Evolutionary conservation across 192 early-diverging fungal genomes (phyloP), one percentile per base, ranked within the genome.

Genomic region (Coemansia sp.): DNA sequence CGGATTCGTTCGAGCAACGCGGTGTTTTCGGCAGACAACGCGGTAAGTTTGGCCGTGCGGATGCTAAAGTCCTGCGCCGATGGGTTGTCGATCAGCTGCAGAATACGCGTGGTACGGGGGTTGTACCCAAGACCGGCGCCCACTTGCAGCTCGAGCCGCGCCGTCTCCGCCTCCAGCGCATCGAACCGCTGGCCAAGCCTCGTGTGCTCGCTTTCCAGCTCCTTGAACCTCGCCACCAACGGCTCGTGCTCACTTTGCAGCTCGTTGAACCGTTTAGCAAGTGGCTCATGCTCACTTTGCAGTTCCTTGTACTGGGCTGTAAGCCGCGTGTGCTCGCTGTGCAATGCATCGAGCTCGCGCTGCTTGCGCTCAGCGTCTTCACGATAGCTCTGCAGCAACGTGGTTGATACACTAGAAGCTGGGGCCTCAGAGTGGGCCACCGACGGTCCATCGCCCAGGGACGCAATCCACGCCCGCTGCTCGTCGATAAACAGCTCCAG

Each of bases 71-170:
- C 88, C 14, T 59, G 70, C 2, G 86, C 69, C 12, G 90, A 86
- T 5, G 91, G 93, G 67, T 92, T 94, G 48, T 92, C 88, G 17
- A 82, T 83, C n/a, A 92, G 72, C 70, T 90, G 83, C 49, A 94
- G 76, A 17, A 94, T 80, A 17, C 88, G 86, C 0, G 85, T 86
- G 17, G 80, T 85, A 15, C 65, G 57, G 6, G 82, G 71, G 57
- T 91, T 82, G 66, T 85, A 88, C 15, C 89, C 87, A 23, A 71
- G 72, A 1, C 77, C 83, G 14, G 85, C 72, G 29, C 88, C 91
- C 12, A 91, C 72, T 41, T 85, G 83, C 41, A 73, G 78, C 70
- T 92, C 87, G 37, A 89, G 76, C 21, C 79, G 69, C 23, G 70
- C 67, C 1, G 89, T 70, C 66, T 91, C 85, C 12, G 59, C 55